Evolutionary conservation across 768 basidiomycete genomes (phyloP).

Genomic region (Mrakia gelida): DNA sequence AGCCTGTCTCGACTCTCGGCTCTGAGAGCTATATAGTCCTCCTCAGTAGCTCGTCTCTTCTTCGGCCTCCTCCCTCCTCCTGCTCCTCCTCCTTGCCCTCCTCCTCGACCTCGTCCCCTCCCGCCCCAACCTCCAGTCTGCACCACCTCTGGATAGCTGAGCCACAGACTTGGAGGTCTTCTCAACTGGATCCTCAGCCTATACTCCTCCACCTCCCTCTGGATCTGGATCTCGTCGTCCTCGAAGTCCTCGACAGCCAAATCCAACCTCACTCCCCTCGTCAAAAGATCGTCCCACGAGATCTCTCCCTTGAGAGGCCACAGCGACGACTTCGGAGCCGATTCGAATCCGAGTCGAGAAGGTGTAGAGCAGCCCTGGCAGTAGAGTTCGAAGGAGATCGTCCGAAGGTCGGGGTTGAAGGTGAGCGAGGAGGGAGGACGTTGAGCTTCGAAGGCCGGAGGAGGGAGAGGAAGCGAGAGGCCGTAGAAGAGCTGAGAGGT

Average conservation of each 20-base stretch:
- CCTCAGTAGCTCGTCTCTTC: constrained; percentile 15
- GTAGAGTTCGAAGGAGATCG: constrained; percentile 17
- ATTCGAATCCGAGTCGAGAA: background rate
- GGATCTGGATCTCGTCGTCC: background rate
- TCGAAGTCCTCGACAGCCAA: background rate
- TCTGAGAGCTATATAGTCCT: constrained; percentile 20
- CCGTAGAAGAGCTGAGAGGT: constrained; percentile 20
- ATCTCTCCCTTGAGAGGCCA: constrained; percentile 12
- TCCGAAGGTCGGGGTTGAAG: constrained; percentile 4
- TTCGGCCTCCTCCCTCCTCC: background rate
- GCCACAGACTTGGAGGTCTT: constrained; percentile 3
- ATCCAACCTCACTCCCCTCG: constrained; percentile 21
- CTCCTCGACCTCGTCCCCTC: background rate
- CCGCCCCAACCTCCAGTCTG: background rate
- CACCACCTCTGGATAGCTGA: background rate
- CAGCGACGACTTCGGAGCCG: background rate
- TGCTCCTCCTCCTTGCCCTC: constrained; percentile 5
- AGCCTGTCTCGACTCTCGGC: background rate
- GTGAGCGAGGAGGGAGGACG: constrained; percentile 7
- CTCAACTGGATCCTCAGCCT: constrained; percentile 22
- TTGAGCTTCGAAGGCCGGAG: background rate
- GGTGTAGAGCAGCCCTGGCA: constrained; percentile 3
- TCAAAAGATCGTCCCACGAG: constrained; percentile 20
- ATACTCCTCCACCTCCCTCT: background rate
- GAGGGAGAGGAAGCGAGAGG: background rate